Percentiles rank a stretch among this genome's conserved stretches.
Evolutionary conservation across 495 filamentous ascomycete species (phyloP).

Genomic region (Annulohypoxylon nitens): DNA sequence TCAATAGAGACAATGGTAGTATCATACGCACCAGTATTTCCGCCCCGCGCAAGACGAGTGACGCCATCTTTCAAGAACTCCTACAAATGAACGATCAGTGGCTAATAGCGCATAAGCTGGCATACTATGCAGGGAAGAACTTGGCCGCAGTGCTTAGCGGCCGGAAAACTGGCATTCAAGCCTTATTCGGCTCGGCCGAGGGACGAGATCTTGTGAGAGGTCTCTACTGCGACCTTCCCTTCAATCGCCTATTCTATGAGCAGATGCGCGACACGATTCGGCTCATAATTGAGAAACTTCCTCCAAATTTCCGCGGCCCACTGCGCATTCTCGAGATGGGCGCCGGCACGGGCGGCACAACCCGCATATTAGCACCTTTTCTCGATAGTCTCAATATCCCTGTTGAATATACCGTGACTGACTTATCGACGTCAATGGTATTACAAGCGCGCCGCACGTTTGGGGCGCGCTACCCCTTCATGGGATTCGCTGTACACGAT

Average conservation of each 20-base stretch:
- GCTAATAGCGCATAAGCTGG: not conserved
- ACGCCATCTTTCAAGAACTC: conserved; percentile 52
- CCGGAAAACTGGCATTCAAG: conserved; percentile 55
- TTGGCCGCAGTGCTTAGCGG: conserved; percentile 58
- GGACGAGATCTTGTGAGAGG: conserved; percentile 57
- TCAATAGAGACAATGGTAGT: conserved; percentile 48
- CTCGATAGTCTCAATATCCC: conserved; percentile 52
- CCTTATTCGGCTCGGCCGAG: conserved; percentile 60
- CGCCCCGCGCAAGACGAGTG: conserved; percentile 46
- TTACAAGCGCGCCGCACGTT: conserved; percentile 53
- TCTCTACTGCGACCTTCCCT: conserved; percentile 57
- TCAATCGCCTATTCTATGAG: conserved; percentile 54
- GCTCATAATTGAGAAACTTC: conserved; percentile 43
- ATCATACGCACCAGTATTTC: conserved; percentile 55
- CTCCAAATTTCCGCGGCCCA: conserved; percentile 19
- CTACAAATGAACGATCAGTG: conserved; percentile 7
- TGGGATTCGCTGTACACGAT: conserved; percentile 60
- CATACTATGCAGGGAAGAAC: conserved; percentile 46
- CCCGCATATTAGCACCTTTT: conserved; percentile 51
- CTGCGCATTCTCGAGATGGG: conserved; percentile 55
- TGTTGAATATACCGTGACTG: conserved; percentile 57
- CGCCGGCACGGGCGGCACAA: conserved; percentile 57
- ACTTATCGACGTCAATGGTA: conserved; percentile 61
- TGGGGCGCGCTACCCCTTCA: conserved; percentile 54
- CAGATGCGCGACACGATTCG: conserved; percentile 56